Evolutionary conservation across 768 basidiomycete species (phyloP).

Genomic region (Plicaturopsis crispa): DNA sequence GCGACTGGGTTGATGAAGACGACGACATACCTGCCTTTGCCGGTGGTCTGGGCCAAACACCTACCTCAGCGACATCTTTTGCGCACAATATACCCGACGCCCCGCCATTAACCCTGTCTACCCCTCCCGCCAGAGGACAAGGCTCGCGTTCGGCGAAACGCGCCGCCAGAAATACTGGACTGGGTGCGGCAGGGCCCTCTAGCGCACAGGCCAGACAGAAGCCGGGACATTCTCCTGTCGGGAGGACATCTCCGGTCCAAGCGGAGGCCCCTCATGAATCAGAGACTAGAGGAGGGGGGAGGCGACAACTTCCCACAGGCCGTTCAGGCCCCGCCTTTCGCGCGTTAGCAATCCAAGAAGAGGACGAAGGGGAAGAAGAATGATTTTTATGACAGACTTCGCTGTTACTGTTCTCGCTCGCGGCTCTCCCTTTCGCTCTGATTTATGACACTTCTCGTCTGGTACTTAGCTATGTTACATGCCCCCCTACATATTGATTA

Average conservation of each 20-base stretch:
- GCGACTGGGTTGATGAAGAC: conserved; percentile 86
- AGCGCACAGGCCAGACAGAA: conserved; percentile 32
- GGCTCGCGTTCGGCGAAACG: conserved; percentile 2
- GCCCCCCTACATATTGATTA: no score
- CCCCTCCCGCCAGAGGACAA: conserved; percentile 35
- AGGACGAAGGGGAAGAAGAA: conserved; percentile 82
- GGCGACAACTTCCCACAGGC: conserved; percentile 63
- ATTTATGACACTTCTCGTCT: no score
- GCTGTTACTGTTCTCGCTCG: no score
- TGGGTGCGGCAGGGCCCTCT: conserved; percentile 1
- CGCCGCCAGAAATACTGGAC: not conserved
- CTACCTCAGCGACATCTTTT: conserved; percentile 20
- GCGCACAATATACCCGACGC: conserved; percentile 22
- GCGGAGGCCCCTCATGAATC: conserved; percentile 40
- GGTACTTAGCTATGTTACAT: no score
- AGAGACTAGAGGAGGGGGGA: conserved; percentile 42
- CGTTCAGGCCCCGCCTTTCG: conserved; percentile 66
- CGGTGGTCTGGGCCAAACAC: conserved; percentile 67
- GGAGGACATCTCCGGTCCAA: conserved; percentile 54
- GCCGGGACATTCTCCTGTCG: conserved; percentile 51
- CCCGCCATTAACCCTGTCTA: conserved; percentile 36
- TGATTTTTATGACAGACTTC: no score
- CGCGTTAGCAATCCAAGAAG: conserved; percentile 69
- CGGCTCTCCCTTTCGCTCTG: no score
- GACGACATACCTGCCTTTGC: conserved; percentile 68